Evolutionary conservation across 2,329 filamentous ascomycete genomes (phyloP), one percentile per base, ranked within the genome.

Genomic region (Geosmithia flava): DNA sequence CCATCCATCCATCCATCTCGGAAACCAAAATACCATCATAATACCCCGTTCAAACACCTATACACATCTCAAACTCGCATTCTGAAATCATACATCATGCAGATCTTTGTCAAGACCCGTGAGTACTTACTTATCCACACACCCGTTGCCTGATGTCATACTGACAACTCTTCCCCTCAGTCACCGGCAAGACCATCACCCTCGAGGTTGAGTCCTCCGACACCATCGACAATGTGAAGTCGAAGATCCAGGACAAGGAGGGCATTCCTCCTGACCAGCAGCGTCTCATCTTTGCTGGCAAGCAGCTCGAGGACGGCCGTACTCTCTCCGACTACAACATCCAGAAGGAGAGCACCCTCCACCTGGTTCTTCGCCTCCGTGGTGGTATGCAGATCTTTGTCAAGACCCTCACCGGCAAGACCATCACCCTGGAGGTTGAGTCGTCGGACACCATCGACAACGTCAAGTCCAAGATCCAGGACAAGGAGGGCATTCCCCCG

Each of bases 41-140:
- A 42, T n/a, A 40, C 17, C 16, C 27, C n/a, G 3, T 17, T 4
- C 29, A 19, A 45, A 40, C 17, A 45, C 15, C 33, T 37, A 37
- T 37, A 37, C 33, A 11, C 44, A 46, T 20, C 44, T 23, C 27
- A 37, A 44, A 39, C 11, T 11, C 23, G 20, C 20, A 23, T 13
- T 29, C 29, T 44, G 5, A 33, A 43, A 58, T 58, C 58, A 62
- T 65, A 56, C 69, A 81, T 57, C 68, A 94, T 95, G 90, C 90
- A 95, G 79, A 95, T 96, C 78, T 96, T 95, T 71, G 90, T 95
- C 62, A 95, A 95, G 83, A 95, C 89, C 59, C 80, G 84, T 88
- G 75, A 78, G 84, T 83, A 60, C n/a, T 27, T 27, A 4, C 23
- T 27, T 8, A 8, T 37, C 58, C 54, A 47, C 51, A 47, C 51